Evolutionary conservation across 2,329 filamentous ascomycete species (phyloP).

Genomic region (Trichoderma lentiforme): DNA sequence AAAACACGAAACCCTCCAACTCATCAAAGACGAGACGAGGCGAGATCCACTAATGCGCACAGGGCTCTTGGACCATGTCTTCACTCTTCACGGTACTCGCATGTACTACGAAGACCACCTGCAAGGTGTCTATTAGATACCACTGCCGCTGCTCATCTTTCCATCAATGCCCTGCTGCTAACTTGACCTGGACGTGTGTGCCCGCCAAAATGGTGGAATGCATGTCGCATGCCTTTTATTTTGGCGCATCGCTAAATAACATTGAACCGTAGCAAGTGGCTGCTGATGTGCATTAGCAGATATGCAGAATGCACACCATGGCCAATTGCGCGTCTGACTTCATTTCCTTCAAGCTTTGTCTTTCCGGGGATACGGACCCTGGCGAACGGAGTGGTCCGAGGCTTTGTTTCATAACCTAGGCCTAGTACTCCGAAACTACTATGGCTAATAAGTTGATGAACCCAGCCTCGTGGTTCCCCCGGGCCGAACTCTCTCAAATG

Average conservation of each 20-base stretch:
- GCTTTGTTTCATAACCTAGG: neutral
- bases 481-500: neutral
- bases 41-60: neutral
- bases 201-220: neutral
- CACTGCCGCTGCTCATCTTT: neutral
- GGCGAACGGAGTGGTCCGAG: neutral
- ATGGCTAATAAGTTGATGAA: neutral
- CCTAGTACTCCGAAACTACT: neutral
- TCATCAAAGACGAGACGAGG: constrained; percentile 2
- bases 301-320: neutral
- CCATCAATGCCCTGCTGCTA: neutral
- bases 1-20: neutral
- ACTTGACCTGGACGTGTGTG: neutral
- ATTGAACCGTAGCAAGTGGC: constrained; percentile 2
- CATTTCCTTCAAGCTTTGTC: neutral
- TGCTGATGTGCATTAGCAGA: constrained; percentile 10
- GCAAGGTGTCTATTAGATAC: neutral
- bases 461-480: neutral
- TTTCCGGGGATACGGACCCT: neutral
- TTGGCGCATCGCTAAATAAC: constrained; percentile 2
- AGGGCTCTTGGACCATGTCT: neutral
- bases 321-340: constrained; percentile 4
- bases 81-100: neutral
- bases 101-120: neutral
- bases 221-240: neutral